Evolutionary conservation across 2,329 filamentous ascomycete genomes (phyloP).

Genomic region (Cercospora zeae-maydis): DNA sequence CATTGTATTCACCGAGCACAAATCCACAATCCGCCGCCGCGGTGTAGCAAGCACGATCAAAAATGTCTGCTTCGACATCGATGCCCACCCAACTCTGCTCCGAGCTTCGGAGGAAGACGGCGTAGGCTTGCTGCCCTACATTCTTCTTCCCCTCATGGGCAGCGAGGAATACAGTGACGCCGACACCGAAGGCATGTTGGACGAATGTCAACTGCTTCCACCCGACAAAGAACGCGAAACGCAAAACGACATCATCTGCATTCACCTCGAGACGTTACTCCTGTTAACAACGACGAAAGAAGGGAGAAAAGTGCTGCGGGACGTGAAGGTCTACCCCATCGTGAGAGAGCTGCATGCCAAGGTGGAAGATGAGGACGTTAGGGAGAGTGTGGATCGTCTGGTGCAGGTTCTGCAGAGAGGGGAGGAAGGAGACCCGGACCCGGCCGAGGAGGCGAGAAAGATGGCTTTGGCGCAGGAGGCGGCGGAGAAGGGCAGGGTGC

Average conservation of each 20-base stretch:
- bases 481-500: slow-evolving; percentile 39
- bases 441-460: slow-evolving; percentile 40
- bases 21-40: slow-evolving; percentile 74
- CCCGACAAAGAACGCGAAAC: slow-evolving; percentile 83
- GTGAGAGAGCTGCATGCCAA: slow-evolving; percentile 79
- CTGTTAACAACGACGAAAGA: slow-evolving; percentile 74
- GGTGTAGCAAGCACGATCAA: slow-evolving; percentile 98
- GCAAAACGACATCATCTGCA: slow-evolving; percentile 72
- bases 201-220: slow-evolving; percentile 83
- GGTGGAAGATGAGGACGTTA: slow-evolving; percentile 73
- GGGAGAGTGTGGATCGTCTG: slow-evolving; percentile 79
- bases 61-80: slow-evolving; percentile 81
- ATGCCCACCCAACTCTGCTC: slow-evolving; percentile 65
- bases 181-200: slow-evolving; percentile 79
- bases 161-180: slow-evolving; percentile 84
- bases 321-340: slow-evolving; percentile 81
- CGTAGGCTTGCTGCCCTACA: slow-evolving; percentile 80
- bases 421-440: slow-evolving; percentile 55
- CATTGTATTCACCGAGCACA: slow-evolving; percentile 89
- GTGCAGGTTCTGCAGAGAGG: slow-evolving; percentile 86
- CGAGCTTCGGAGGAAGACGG: slow-evolving; percentile 56
- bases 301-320: slow-evolving; percentile 70
- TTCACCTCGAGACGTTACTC: slow-evolving; percentile 83
- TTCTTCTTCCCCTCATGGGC: slow-evolving; percentile 83
- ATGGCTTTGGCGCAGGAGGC: slow-evolving; percentile 11